These are phyloP conservation scores for Eucalyptus albens DNA, from an alignment of 345 rosid species.

Conservation along the genomic window DNA sequence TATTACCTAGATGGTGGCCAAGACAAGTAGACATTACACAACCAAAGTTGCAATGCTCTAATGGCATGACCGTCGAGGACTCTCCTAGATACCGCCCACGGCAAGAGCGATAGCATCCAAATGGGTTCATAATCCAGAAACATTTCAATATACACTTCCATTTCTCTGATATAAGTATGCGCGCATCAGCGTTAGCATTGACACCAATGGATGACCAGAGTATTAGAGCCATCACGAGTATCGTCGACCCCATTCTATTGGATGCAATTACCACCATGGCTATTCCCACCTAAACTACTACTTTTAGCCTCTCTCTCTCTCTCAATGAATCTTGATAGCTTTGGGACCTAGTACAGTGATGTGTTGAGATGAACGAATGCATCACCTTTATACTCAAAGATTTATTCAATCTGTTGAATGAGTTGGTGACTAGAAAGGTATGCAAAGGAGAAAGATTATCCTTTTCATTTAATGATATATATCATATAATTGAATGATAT, in stretches of 20 bases:
- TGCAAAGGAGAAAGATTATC: too few relatives aligned
- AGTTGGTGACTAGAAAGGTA: too few relatives aligned
- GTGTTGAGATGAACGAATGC: too few relatives aligned
- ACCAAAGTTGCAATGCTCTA: neutral
- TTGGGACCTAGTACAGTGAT: too few relatives aligned
- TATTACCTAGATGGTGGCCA: neutral
- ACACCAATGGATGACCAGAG: neutral
- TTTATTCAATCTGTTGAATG: too few relatives aligned
- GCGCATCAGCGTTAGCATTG: too few relatives aligned
- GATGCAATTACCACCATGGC: neutral
- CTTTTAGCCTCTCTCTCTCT: neutral
- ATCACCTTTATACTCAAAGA: too few relatives aligned
- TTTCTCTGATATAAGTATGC: too few relatives aligned
- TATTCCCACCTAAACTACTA: neutral
- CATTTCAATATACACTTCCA: neutral
- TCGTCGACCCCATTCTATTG: neutral
- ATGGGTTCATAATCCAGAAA: neutral
- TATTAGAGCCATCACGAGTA: neutral
- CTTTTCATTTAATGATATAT: too few relatives aligned
- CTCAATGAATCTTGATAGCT: too few relatives aligned
- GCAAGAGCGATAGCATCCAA: neutral
- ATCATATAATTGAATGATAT: too few relatives aligned
- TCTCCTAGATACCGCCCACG: too few relatives aligned
- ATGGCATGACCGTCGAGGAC: neutral
- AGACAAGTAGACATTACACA: neutral